Conservation (phyloP, 306 rosid species). For the Delonix regia region DNA sequence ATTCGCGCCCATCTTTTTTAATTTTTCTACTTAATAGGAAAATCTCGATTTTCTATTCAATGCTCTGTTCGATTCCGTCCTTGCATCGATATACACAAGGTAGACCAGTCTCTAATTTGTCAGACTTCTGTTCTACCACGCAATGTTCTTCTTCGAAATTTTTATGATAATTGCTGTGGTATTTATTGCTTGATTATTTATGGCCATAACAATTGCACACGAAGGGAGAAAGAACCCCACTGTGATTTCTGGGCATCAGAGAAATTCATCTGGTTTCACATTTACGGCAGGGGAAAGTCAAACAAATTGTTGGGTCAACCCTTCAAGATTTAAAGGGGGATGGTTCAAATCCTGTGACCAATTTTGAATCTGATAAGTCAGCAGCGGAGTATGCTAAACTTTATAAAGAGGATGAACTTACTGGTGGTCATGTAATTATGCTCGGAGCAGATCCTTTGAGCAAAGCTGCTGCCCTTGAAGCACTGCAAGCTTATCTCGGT, state of each 20-base stretch:
- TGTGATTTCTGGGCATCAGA: neutral
- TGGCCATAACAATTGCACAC: neutral
- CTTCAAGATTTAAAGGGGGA: slow-evolving; percentile 72
- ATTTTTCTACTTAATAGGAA: slow-evolving; percentile 28
- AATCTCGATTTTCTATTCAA: slow-evolving; percentile 39
- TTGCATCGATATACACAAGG: slow-evolving; percentile 92
- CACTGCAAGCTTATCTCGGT: slow-evolving; percentile 87
- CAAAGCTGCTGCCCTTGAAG: slow-evolving; percentile 75
- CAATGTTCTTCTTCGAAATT: neutral
- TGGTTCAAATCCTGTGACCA: slow-evolving; percentile 70
- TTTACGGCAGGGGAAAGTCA: slow-evolving; percentile 81
- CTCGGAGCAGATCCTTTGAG: slow-evolving; percentile 93
- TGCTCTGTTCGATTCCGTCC: slow-evolving; percentile 80
- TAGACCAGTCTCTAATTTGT: slow-evolving; percentile 24
- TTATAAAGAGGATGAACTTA: slow-evolving; percentile 76
- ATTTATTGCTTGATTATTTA: neutral
- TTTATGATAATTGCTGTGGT: neutral
- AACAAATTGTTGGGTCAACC: slow-evolving; percentile 94
- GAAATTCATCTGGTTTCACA: neutral
- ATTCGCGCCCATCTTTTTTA: neutral
- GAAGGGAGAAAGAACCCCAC: neutral
- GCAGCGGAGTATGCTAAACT: slow-evolving; percentile 79
- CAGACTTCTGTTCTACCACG: neutral
- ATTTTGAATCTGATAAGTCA: slow-evolving; percentile 87
- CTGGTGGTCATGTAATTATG: slow-evolving; percentile 93